Percentiles rank a stretch among this genome's conserved stretches.
phyloP scores from a whole-genome alignment of 257 asterid genomes.

The Pogostemon cablin region DNA sequence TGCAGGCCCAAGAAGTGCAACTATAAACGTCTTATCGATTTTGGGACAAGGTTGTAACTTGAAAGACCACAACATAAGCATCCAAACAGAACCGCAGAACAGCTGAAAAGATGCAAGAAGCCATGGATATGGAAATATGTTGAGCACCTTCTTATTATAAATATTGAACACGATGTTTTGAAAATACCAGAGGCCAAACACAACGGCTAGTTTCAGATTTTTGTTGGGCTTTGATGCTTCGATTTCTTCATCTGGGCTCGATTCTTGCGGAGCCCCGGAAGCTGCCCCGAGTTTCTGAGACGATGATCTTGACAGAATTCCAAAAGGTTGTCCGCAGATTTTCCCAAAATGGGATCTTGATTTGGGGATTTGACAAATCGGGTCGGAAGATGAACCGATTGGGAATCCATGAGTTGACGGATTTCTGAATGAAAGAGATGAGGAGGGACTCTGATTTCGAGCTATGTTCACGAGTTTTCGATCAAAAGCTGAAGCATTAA shows the following conservation, averaged over 20 bases:
- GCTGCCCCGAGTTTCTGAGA: constrained; percentile 48
- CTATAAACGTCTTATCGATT: constrained; percentile 66
- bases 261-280: constrained; percentile 57
- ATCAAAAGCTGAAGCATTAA: constrained; percentile 39
- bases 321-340: constrained; percentile 43
- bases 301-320: constrained; percentile 38
- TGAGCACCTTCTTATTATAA: constrained; percentile 77
- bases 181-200: constrained; percentile 92
- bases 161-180: constrained; percentile 90
- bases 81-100: constrained; percentile 83
- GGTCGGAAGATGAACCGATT: background rate
- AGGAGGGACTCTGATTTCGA: constrained; percentile 33
- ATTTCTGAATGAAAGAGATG: constrained; percentile 25
- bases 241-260: constrained; percentile 62
- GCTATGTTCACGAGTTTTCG: constrained; percentile 44
- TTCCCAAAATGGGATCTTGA: constrained; percentile 51
- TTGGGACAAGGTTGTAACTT: constrained; percentile 84
- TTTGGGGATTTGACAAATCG: constrained; percentile 49
- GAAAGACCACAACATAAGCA: constrained; percentile 70
- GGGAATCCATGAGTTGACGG: constrained; percentile 14
- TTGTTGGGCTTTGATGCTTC: constrained; percentile 55
- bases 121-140: constrained; percentile 90
- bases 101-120: constrained; percentile 92
- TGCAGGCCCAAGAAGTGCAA: constrained; percentile 94
- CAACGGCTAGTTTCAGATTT: constrained; percentile 60